phyloP scores from a whole-genome alignment of 768 basidiomycete species.

The Hericium alpestre region DNA sequence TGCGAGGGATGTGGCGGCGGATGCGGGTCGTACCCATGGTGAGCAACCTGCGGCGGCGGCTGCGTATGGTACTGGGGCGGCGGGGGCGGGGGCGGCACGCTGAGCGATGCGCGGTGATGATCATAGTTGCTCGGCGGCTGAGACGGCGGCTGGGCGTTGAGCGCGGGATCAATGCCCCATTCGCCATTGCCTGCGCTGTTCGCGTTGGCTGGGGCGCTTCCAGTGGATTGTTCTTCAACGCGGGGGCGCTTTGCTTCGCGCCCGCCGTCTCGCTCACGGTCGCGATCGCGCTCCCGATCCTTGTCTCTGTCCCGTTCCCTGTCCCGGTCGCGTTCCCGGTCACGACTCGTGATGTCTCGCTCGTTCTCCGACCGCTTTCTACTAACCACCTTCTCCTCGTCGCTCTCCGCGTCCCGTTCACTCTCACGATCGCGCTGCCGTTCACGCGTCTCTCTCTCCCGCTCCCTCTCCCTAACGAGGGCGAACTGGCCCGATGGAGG shows the following conservation, averaged over 20 bases:
- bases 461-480: not conserved
- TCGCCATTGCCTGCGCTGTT: conserved; percentile 6
- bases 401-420: conserved; percentile 5
- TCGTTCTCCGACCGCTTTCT: conserved; percentile 12
- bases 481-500: not conserved
- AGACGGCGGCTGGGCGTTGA: conserved; percentile 6
- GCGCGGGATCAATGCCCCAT: conserved; percentile 11
- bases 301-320: conserved; percentile 3
- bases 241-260: conserved; percentile 10
- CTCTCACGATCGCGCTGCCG: conserved; percentile 1
- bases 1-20: conserved; percentile 11
- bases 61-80: conserved; percentile 5
- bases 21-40: conserved; percentile 6
- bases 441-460: not conserved
- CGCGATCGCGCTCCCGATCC: conserved; percentile 8
- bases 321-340: conserved; percentile 11
- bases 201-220: conserved; percentile 3
- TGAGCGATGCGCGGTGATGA: conserved; percentile 5
- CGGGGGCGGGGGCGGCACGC: conserved; percentile 10
- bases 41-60: conserved; percentile 1
- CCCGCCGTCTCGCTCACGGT: conserved; percentile 10
- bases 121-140: conserved; percentile 6
- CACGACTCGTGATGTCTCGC: conserved; percentile 8
- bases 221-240: conserved; percentile 8
- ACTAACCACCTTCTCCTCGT: conserved; percentile 1